Conservation (phyloP, 1,139 yeast genomes). For the Komagataea norvegica region DNA sequence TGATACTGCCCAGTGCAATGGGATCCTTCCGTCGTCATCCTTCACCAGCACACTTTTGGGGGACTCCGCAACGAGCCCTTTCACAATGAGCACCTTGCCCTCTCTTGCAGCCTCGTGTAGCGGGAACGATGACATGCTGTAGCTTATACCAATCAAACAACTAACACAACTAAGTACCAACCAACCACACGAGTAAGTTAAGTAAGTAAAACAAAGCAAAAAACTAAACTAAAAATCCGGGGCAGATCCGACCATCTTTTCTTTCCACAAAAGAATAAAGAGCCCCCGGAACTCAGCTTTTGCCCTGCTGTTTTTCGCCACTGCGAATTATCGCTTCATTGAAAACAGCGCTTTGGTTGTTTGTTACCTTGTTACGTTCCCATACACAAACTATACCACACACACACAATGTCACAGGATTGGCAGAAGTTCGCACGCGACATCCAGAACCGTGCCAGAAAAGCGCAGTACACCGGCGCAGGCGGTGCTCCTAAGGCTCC, state of each 20-base stretch:
- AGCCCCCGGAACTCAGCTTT: too few species aligned
- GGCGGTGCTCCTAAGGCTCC: constrained; percentile 35
- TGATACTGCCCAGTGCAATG: constrained; percentile 89
- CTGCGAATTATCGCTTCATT: neutral
- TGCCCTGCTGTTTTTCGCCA: neutral
- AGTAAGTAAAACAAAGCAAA: too few species aligned
- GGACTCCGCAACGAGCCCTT: constrained; percentile 41
- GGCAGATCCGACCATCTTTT: too few species aligned
- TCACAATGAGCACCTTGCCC: constrained; percentile 46
- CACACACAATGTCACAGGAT: constrained; percentile 46
- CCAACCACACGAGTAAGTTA: too few species aligned
- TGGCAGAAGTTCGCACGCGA: constrained; percentile 68
- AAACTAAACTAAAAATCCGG: too few species aligned
- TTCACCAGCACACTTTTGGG: constrained; percentile 42
- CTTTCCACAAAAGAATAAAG: too few species aligned
- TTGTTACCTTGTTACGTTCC: too few species aligned
- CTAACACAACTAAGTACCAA: neutral
- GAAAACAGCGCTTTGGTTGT: neutral
- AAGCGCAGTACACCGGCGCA: constrained; percentile 38
- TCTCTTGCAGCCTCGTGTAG: constrained; percentile 60
- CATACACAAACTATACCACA: neutral
- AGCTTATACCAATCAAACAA: neutral
- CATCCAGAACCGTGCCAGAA: constrained; percentile 59
- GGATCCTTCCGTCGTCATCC: constrained; percentile 77
- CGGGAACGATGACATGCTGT: constrained; percentile 13